These are phyloP conservation scores for Plantago lanceolata DNA, from an alignment of 305 asterid genomes.

Conservation along the genomic window DNA sequence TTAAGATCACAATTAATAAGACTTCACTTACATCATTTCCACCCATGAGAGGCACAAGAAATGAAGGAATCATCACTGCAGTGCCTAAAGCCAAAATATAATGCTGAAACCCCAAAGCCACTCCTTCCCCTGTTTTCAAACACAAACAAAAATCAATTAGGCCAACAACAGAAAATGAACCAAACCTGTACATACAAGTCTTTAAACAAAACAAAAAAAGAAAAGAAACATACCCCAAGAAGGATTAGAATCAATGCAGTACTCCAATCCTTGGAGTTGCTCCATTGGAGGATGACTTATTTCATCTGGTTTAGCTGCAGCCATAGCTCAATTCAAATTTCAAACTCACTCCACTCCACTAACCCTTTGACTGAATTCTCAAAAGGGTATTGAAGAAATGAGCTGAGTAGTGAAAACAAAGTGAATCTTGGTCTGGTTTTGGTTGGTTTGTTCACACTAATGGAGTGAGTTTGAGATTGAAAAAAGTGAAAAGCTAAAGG, in stretches of 20 bases:
- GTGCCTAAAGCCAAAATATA: conserved; percentile 86
- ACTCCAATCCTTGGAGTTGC: conserved; percentile 96
- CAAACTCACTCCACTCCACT: too few relatives aligned
- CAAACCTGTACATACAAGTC: not conserved
- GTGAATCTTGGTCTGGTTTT: conserved; percentile 14
- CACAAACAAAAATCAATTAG: conserved; percentile 17
- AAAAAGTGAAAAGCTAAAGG: conserved; percentile 27
- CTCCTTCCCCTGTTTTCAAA: conserved; percentile 68
- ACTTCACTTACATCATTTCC: conserved; percentile 64
- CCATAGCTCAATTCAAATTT: conserved; percentile 40
- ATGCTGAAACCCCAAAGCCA: conserved; percentile 90
- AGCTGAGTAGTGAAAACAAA: conserved; percentile 12
- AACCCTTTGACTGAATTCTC: conserved; percentile 19
- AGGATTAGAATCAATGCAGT: conserved; percentile 97
- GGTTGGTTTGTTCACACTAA: conserved; percentile 18
- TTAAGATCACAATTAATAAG: not conserved
- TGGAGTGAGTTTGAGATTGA: conserved; percentile 27
- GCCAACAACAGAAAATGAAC: not conserved
- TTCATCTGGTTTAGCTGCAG: conserved; percentile 82
- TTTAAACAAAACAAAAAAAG: too few relatives aligned
- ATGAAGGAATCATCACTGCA: conserved; percentile 92
- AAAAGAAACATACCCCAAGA: conserved; percentile 67
- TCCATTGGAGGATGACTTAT: conserved; percentile 90
- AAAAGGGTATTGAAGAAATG: conserved; percentile 26
- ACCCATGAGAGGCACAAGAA: conserved; percentile 96